Evolutionary conservation across 164 flowering plant genomes (phyloP), one percentile per base, ranked within the genome.

Genomic region (Berberis vulgaris): DNA sequence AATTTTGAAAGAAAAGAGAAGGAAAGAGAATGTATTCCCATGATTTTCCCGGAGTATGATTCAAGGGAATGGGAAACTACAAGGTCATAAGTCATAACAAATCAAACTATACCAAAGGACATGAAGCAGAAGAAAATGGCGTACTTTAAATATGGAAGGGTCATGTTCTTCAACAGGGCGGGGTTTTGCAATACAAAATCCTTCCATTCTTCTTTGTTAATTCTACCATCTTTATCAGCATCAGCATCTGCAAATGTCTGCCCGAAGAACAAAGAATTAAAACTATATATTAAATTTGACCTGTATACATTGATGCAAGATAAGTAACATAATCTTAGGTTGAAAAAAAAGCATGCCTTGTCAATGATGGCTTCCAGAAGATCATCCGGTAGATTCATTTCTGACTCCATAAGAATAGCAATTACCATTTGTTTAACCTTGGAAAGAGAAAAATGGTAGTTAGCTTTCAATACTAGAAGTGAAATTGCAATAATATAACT

Each of bases 201-300:
- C 65, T 78, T 86, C 96, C 96, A 91, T 40, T 91, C 94, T 52
- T 81, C 84, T 74, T 73, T 82, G 66, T 58, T 72, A 57, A 91
- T 89, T 79, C 65, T 87, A 4, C 88, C 96, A 75, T 91, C 97
- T 72, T 41, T 66, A 65, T 87, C 91, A 2, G 77, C 77, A 78
- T 87, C 96, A 49, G 89, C 96, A 76, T 87, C 95, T 26, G 71
- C 89, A 83, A 91, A 87, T 66, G 98, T 89, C 98, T 91, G 83
- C 43, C 61, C 26, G 41, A 59, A 45, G 9, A 59, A 45, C 45
- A 60, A 65, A 60, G 44, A 45, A 5, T 57, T 26, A 3, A 57
- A 5, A 49, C n/a, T 10, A 54, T 5, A 4, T 12, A 10, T 6
- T 4, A 26, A 0, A 6, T 6, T 4, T 6, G 13, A 49, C 1